Evolutionary conservation across 2,329 filamentous ascomycete species (phyloP).

Genomic region (Cyanodermella asteris): DNA sequence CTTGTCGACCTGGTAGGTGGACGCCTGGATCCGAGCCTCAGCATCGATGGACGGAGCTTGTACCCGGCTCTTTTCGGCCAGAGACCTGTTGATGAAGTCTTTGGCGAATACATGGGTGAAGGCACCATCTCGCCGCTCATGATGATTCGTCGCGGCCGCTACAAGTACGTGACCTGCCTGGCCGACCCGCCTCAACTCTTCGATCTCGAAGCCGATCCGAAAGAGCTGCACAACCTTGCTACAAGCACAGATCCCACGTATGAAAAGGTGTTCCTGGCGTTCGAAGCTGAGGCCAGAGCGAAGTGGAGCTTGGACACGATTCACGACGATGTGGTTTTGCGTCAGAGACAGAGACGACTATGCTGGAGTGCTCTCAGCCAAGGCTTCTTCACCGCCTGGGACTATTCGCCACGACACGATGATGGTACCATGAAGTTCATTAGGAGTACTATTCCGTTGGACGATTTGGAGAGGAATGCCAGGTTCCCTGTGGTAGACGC

Average conservation of each 20-base stretch:
- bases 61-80: slow-evolving; percentile 51
- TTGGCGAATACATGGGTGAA: slow-evolving; percentile 87
- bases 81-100: slow-evolving; percentile 59
- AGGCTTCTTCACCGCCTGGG: slow-evolving; percentile 64
- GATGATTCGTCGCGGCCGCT: slow-evolving; percentile 77
- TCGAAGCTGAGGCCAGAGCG: slow-evolving; percentile 47
- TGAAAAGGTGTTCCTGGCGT: slow-evolving; percentile 24
- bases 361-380: slow-evolving; percentile 61
- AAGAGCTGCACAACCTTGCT: slow-evolving; percentile 53
- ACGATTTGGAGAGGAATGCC: slow-evolving; percentile 57
- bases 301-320: slow-evolving; percentile 71
- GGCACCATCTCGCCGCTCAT: slow-evolving; percentile 73
- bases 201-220: slow-evolving; percentile 53
- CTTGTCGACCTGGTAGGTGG: slow-evolving; percentile 64
- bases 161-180: slow-evolving; percentile 80
- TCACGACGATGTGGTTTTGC: slow-evolving; percentile 48
- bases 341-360: slow-evolving; percentile 57
- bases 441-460: slow-evolving; percentile 58
- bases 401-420: slow-evolving; percentile 55
- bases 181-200: slow-evolving; percentile 69
- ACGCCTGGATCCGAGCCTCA: slow-evolving; percentile 45
- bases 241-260: slow-evolving; percentile 15
- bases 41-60: slow-evolving; percentile 67
- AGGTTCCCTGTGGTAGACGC: slow-evolving; percentile 33
- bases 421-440: slow-evolving; percentile 56